Base-by-base conservation (phyloP, 1,139 yeast genomes). In the Hyphopichia buzzinii region DNA sequence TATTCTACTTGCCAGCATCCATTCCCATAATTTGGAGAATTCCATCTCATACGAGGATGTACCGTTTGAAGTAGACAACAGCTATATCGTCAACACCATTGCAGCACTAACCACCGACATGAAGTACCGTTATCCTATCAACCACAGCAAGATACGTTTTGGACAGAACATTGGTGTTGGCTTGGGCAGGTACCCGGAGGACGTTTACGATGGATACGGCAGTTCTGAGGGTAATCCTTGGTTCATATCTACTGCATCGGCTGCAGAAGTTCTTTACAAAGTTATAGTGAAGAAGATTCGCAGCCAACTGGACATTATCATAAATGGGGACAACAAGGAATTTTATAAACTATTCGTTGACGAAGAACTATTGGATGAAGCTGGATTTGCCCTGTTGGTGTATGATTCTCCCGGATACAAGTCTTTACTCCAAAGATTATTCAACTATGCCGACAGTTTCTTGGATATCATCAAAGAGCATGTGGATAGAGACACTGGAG, bases 181-280 rank as follows among this genome's bases (percentile, higher is more conserved):
- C 0, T 62, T 90, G 34, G 98, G 98, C 2, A 69, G 98, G 51
- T 92, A 92, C 53, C 96, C 97, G 0, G 97, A 90, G 53, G 98
- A 92, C 60, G 61, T 84, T 10, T 92, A 92, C 57, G 85, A 90
- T 58, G 97, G 97, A 0, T 67, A 73, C 41, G 82, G 80, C 0
- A 67, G 74, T 0, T 71, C 84, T 12, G 84, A 80, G 47, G 97
- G 97, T 2, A 92, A 92, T 52, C 97, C 98, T 2, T 92, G 97
- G 98, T 90, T 90, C 55, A 74, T 92, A 41, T 73, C 94, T 16
- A 90, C 97, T 0, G 79, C 92, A 0, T 71, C 92, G 3, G 90
- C 92, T 1, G 75, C 95, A 1, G 88, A 84, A 49, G 53, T 77
- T 8, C 49, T 82, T 26, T 75, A 57, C 57, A 71, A 57, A 38